Conservation (phyloP, 108 stramenopile genomes). For the Fistulifera pelliculosa region DNA sequence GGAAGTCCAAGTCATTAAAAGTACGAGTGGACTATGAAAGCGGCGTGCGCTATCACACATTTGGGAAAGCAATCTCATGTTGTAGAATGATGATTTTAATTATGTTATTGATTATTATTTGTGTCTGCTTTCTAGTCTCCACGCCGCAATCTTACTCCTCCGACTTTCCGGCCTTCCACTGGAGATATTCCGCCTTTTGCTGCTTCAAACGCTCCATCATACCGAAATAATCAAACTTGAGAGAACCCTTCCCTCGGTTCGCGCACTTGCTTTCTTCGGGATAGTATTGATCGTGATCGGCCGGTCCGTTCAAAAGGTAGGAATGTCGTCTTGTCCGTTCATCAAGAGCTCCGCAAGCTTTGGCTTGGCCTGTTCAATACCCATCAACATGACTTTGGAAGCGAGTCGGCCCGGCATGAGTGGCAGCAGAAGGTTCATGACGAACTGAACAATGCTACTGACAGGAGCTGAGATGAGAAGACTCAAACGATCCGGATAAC, state of each 20-base stretch:
- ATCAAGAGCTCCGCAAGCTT: conserved; percentile 51
- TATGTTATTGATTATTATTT: no score
- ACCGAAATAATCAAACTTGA: conserved; percentile 85
- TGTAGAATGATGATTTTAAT: no score
- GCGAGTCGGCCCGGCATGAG: conserved; percentile 80
- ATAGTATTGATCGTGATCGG: conserved; percentile 74
- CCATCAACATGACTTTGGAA: conserved; percentile 64
- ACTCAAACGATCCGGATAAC: conserved; percentile 81
- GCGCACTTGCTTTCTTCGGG: conserved; percentile 61
- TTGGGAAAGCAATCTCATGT: no score
- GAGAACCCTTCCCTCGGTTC: conserved; percentile 66
- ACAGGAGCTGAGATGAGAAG: conserved; percentile 71
- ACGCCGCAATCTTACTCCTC: background rate
- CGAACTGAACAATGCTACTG: conserved; percentile 73
- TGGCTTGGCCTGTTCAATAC: conserved; percentile 33
- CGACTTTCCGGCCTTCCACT: background rate
- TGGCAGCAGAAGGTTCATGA: conserved; percentile 80
- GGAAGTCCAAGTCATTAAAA: no score
- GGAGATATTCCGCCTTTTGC: conserved; percentile 30
- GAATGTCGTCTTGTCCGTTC: conserved; percentile 81
- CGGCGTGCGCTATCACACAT: no score
- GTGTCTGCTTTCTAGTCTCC: no score
- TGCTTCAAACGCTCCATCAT: conserved; percentile 72
- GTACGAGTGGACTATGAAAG: no score
- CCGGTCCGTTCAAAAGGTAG: conserved; percentile 66